A percentile compares a stretch with the other conserved stretches of the same genome.
Evolutionary conservation across 2,329 filamentous ascomycete species (phyloP).

Genomic region (Pseudocercospora fuligena): DNA sequence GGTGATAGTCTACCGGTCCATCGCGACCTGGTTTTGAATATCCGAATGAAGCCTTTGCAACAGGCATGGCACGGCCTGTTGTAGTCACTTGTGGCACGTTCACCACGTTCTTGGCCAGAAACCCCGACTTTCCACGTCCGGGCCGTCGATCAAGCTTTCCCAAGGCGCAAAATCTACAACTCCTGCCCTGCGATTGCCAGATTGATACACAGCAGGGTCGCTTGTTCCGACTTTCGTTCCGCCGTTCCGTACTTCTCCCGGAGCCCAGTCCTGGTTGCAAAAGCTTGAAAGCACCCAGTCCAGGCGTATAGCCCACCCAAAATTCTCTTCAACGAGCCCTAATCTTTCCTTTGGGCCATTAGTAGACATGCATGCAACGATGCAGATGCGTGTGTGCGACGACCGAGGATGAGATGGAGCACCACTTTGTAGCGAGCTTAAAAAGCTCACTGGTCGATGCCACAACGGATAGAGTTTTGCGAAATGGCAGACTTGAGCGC

Average conservation of each 20-base stretch:
- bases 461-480: background rate
- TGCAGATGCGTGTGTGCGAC: background rate
- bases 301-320: background rate
- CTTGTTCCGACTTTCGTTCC: background rate
- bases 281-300: background rate
- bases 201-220: background rate
- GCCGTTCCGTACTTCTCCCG: background rate
- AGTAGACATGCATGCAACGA: background rate
- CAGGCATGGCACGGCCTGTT: conserved; percentile 4
- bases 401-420: background rate
- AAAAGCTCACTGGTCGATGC: background rate
- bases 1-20: background rate
- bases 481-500: background rate
- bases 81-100: background rate
- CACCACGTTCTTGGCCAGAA: background rate
- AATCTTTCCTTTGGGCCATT: background rate
- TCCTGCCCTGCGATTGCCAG: background rate
- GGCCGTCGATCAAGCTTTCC: background rate
- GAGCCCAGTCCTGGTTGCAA: background rate
- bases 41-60: background rate
- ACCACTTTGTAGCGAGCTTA: background rate
- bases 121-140: background rate
- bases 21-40: background rate
- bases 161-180: background rate
- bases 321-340: background rate